Percentiles rank a stretch among this genome's conserved stretches.
Evolutionary conservation across 2,329 filamentous ascomycete species (phyloP).

Genomic region (Exophiala viscosa): DNA sequence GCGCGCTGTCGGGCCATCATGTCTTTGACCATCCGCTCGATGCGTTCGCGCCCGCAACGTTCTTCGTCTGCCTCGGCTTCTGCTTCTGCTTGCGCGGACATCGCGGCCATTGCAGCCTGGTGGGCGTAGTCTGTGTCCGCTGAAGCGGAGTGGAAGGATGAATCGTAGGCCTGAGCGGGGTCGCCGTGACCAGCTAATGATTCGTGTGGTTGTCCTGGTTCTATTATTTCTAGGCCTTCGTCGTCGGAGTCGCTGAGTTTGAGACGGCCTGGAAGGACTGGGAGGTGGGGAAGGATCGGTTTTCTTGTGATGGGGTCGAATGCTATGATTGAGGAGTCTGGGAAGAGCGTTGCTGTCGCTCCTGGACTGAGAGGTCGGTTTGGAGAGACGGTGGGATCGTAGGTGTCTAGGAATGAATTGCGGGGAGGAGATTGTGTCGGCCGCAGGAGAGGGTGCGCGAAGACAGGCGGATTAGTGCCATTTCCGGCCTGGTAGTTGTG

Average conservation of each 20-base stretch:
- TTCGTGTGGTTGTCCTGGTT: conserved; percentile 10
- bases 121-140: conserved; percentile 18
- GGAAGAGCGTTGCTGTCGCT: conserved; percentile 20
- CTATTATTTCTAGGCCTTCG: conserved; percentile 5
- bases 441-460: conserved; percentile 7
- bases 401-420: conserved; percentile 9
- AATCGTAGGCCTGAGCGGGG: not conserved
- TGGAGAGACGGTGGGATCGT: conserved; percentile 25
- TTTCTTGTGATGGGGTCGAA: conserved; percentile 26
- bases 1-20: conserved; percentile 25
- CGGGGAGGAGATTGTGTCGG: not conserved
- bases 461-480: conserved; percentile 6
- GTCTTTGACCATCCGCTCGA: conserved; percentile 23
- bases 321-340: conserved; percentile 25
- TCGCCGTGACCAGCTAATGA: conserved; percentile 40
- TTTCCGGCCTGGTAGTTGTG: conserved; percentile 4
- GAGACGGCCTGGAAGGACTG: conserved; percentile 37
- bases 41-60: conserved; percentile 21
- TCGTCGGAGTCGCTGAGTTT: conserved; percentile 40
- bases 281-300: conserved; percentile 33
- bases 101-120: conserved; percentile 29
- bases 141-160: conserved; percentile 9
- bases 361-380: conserved; percentile 22
- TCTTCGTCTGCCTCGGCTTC: conserved; percentile 12
- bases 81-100: conserved; percentile 25